A percentile compares a stretch with the other conserved stretches of the same genome.
Conservation (phyloP, 768 basidiomycete species). For the Tulasnella sp. region DNA sequence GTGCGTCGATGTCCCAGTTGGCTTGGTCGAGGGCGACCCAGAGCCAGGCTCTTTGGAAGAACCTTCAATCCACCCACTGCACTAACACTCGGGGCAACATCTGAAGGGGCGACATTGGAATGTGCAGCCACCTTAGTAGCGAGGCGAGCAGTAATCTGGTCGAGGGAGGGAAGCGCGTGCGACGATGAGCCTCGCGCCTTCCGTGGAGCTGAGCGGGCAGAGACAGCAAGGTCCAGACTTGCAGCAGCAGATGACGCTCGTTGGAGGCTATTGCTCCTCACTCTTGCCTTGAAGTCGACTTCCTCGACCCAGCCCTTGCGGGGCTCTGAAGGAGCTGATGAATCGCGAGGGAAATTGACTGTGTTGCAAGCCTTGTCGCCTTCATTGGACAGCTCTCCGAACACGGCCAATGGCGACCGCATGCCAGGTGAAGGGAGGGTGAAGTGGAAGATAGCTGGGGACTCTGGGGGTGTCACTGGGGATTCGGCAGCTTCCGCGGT, state of each 20-base stretch:
- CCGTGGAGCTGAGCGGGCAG: constrained; percentile 33
- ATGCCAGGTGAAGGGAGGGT: constrained; percentile 61
- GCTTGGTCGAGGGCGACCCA: background rate
- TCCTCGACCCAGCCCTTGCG: constrained; percentile 50
- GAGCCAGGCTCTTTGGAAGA: background rate
- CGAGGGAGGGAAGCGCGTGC: constrained; percentile 52
- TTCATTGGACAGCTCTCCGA: constrained; percentile 39
- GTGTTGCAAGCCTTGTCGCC: background rate
- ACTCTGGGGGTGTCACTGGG: constrained; percentile 62
- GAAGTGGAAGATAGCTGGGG: constrained; percentile 61
- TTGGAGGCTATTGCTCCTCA: constrained; percentile 10
- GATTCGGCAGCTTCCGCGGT: constrained; percentile 49
- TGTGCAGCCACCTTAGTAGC: background rate
- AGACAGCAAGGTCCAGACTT: background rate
- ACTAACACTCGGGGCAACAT: background rate
- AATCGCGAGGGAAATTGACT: constrained; percentile 7
- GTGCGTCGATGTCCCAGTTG: background rate
- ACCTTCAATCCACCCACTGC: background rate
- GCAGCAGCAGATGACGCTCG: background rate
- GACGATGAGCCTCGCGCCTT: constrained; percentile 20
- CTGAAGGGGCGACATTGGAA: background rate
- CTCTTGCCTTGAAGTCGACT: constrained; percentile 43
- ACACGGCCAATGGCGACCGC: constrained; percentile 52
- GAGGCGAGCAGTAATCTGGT: constrained; percentile 64
- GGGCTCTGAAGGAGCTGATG: background rate